These are phyloP conservation scores for Pezicula carpinea DNA, from an alignment of 2,329 filamentous ascomycete species.

Conservation along the genomic window DNA sequence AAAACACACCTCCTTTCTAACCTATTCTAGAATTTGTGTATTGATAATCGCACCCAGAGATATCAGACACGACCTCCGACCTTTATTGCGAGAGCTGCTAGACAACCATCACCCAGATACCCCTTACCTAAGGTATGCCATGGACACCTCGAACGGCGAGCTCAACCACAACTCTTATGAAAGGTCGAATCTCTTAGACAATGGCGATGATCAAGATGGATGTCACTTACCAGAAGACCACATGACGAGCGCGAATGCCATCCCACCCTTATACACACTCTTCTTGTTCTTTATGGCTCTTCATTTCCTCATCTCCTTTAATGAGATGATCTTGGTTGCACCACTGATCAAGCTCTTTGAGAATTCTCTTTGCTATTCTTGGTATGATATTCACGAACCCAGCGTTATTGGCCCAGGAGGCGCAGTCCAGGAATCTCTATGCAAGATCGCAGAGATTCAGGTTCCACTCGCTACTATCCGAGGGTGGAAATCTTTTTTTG, in stretches of 20 bases:
- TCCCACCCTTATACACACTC: neutral
- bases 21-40: no score
- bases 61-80: no score
- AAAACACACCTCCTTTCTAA: no score
- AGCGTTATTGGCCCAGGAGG: constrained; percentile 7
- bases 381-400: constrained; percentile 18
- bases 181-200: no score
- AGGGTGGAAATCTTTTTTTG: constrained; percentile 27
- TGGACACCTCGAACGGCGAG: no score
- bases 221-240: neutral
- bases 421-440: constrained; percentile 16
- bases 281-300: constrained; percentile 26
- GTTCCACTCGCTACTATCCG: constrained; percentile 22
- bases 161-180: no score
- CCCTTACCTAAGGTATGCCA: no score
- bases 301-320: constrained; percentile 27
- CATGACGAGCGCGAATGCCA: neutral
- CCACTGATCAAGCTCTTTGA: constrained; percentile 26
- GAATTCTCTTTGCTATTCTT: constrained; percentile 21
- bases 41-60: no score
- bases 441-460: constrained; percentile 25
- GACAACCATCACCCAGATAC: no score
- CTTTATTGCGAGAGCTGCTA: no score
- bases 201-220: neutral
- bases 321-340: constrained; percentile 25